Percentiles rank a stretch among this genome's conserved stretches.
phyloP scores from a whole-genome alignment of 140 eudicot species.

The Erigeron philadelphicus region DNA sequence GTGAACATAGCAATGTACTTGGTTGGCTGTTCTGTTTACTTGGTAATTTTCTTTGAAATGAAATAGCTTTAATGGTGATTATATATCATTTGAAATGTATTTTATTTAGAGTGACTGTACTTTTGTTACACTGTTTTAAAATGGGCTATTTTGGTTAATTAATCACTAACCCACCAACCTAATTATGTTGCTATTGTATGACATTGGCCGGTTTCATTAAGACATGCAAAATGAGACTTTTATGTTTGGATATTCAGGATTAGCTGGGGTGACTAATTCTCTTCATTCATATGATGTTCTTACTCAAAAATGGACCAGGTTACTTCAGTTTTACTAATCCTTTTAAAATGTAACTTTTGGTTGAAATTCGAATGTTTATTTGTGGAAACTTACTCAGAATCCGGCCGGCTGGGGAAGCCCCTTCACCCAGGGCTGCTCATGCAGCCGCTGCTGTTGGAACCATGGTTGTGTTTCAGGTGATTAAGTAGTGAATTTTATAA shows the following conservation, averaged over 20 bases:
- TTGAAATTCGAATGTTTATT: slow-evolving; percentile 12
- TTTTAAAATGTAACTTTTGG: slow-evolving; percentile 6
- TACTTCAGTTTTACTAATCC: slow-evolving; percentile 1
- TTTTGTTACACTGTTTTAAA: too few relatives aligned
- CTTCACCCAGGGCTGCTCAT: slow-evolving; percentile 93
- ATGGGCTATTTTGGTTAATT: too few relatives aligned
- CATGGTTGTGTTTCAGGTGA: slow-evolving; percentile 92
- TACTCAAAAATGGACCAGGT: slow-evolving; percentile 80
- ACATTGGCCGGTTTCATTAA: neutral
- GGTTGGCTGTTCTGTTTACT: neutral
- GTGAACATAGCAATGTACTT: too few relatives aligned
- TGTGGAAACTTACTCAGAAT: slow-evolving; percentile 40
- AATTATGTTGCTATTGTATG: neutral
- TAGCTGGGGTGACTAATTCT: slow-evolving; percentile 74
- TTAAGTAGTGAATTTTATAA: slow-evolving; percentile 15
- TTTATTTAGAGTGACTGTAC: too few relatives aligned
- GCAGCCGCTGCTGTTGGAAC: slow-evolving; percentile 91
- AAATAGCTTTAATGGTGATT: neutral
- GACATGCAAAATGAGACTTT: slow-evolving; percentile 11
- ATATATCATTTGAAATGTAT: too few relatives aligned
- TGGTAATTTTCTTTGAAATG: neutral
- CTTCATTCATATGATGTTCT: slow-evolving; percentile 72
- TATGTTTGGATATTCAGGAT: slow-evolving; percentile 38
- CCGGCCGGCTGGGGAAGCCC: slow-evolving; percentile 77
- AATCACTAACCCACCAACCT: neutral